These are phyloP conservation scores for Amniculicola lignicola DNA, from an alignment of 495 filamentous ascomycete genomes.

Conservation along the genomic window DNA sequence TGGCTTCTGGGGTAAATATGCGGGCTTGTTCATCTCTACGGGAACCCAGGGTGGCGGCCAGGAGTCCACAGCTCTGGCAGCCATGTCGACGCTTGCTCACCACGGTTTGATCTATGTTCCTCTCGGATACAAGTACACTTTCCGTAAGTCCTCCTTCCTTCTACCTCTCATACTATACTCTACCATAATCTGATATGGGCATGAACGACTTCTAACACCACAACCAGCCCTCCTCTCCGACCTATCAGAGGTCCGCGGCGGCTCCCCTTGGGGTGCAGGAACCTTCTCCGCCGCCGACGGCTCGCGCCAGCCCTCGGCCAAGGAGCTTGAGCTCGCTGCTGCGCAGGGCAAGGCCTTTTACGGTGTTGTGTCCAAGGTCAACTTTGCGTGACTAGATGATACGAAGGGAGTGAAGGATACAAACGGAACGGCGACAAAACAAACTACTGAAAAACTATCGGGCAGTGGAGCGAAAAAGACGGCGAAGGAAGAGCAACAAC, in stretches of 20 bases:
- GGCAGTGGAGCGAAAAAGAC: conserved; percentile 3
- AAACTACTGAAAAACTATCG: conserved; percentile 6
- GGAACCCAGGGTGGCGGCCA: conserved; percentile 84
- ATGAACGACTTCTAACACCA: too few relatives aligned
- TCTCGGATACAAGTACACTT: conserved; percentile 83
- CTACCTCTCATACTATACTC: too few relatives aligned
- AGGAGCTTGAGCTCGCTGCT: conserved; percentile 74
- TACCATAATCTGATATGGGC: too few relatives aligned
- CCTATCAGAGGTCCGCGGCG: conserved; percentile 75
- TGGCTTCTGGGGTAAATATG: conserved; percentile 85
- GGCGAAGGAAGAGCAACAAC: conserved; percentile 18
- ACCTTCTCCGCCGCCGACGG: conserved; percentile 80
- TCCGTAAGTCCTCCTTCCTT: conserved; percentile 47
- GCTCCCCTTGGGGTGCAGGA: conserved; percentile 89
- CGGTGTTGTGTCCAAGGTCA: conserved; percentile 67
- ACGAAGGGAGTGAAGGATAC: conserved; percentile 32
- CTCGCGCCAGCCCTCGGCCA: conserved; percentile 69
- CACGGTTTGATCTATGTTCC: conserved; percentile 96
- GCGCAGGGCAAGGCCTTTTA: conserved; percentile 87
- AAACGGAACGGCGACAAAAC: conserved; percentile 2
- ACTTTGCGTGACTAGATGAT: conserved; percentile 80
- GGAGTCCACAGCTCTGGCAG: conserved; percentile 77
- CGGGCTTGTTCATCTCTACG: conserved; percentile 85
- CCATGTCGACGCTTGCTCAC: conserved; percentile 85
- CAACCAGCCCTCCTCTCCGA: conserved; percentile 53